phyloP scores from a whole-genome alignment of 768 basidiomycete genomes.

The Amylocystis lapponica region DNA sequence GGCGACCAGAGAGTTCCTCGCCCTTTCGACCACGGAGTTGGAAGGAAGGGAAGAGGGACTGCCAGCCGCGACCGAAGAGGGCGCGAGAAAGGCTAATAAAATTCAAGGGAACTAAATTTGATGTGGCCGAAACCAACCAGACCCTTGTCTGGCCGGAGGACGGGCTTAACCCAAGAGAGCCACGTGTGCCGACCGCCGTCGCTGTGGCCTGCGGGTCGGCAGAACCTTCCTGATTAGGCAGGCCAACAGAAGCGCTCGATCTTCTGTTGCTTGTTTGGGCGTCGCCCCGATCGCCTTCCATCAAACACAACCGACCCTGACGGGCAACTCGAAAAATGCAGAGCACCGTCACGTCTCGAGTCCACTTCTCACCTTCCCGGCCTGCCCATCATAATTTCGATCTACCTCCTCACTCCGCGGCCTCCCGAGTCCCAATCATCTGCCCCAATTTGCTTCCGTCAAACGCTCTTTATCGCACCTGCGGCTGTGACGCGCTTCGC shows the following conservation, averaged over 20 bases:
- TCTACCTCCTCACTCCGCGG: neutral
- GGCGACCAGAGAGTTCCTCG: neutral
- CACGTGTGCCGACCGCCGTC: conserved; percentile 4
- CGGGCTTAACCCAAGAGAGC: neutral
- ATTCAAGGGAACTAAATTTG: conserved; percentile 12
- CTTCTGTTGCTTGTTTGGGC: neutral
- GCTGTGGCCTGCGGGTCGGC: conserved; percentile 1
- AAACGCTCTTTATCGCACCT: no score
- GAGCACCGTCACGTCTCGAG: conserved; percentile 1
- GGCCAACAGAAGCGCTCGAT: neutral
- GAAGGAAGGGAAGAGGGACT: conserved; percentile 5
- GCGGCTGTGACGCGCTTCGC: no score
- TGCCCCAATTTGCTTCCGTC: neutral
- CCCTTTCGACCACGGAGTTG: neutral
- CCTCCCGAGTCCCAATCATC: neutral
- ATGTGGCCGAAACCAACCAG: conserved; percentile 21
- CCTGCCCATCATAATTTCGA: neutral
- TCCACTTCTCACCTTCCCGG: conserved; percentile 1
- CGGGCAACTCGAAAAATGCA: conserved; percentile 1
- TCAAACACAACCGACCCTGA: conserved; percentile 6
- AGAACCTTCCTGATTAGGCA: neutral
- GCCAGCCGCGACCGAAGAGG: neutral
- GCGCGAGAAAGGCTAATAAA: conserved; percentile 2
- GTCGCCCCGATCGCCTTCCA: conserved; percentile 11
- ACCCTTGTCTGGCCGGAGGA: conserved; percentile 1